A percentile compares a stretch with the other conserved stretches of the same genome.
These are phyloP conservation scores for Tylopilus orsonianus DNA, from an alignment of 1,284 basidiomycete genomes.

Conservation along the genomic window DNA sequence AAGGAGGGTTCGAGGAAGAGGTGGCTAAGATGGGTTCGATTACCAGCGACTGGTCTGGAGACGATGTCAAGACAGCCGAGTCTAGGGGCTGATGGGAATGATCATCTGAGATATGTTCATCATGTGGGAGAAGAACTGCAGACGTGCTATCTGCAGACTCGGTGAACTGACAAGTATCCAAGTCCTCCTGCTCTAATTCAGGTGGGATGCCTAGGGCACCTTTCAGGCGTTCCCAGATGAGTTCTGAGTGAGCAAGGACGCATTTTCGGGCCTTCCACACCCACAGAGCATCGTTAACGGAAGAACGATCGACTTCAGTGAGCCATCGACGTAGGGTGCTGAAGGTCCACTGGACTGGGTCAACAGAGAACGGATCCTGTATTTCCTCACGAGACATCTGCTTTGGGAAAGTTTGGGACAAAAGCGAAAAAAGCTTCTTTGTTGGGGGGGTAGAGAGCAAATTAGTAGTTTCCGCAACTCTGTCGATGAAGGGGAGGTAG, in stretches of 20 bases:
- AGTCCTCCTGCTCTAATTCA: conserved; percentile 60
- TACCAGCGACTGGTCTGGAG: conserved; percentile 10
- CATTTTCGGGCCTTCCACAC: conserved; percentile 62
- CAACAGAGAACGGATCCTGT: conserved; percentile 26
- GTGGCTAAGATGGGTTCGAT: conserved; percentile 35
- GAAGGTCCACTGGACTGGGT: conserved; percentile 27
- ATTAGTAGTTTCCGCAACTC: conserved; percentile 60
- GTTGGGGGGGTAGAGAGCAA: conserved; percentile 64
- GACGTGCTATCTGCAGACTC: conserved; percentile 12
- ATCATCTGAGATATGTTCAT: conserved; percentile 4
- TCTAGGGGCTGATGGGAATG: neutral
- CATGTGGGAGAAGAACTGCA: neutral
- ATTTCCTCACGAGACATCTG: conserved; percentile 25
- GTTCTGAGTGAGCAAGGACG: conserved; percentile 66
- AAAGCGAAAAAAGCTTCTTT: conserved; percentile 63
- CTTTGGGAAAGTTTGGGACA: conserved; percentile 63
- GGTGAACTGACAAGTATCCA: conserved; percentile 5
- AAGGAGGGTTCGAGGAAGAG: conserved; percentile 36
- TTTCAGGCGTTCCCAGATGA: conserved; percentile 82
- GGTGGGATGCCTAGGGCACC: conserved; percentile 75
- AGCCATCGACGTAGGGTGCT: conserved; percentile 48
- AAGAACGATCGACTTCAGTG: conserved; percentile 55
- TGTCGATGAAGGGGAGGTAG: conserved; percentile 75
- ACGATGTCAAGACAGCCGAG: conserved; percentile 7
- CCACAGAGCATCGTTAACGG: conserved; percentile 63